phyloP scores from a whole-genome alignment of 768 basidiomycete species.

The Boletus huronensis region DNA sequence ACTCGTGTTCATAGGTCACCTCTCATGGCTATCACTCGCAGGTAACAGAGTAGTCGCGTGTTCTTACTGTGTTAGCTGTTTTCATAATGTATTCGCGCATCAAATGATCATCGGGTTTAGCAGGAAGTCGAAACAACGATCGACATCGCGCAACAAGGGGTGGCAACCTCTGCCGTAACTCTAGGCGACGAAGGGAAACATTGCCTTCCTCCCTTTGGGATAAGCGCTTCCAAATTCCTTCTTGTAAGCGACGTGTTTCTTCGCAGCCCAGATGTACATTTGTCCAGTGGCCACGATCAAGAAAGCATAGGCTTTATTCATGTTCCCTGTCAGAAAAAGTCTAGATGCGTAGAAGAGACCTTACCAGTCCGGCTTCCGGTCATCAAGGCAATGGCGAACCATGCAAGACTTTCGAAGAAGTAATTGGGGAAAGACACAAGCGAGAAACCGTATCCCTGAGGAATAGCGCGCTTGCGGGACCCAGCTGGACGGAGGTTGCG shows the following conservation, averaged over 20 bases:
- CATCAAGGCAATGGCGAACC: constrained; percentile 70
- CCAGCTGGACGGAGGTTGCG: constrained; percentile 81
- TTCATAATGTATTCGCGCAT: not conserved
- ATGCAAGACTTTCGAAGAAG: constrained; percentile 81
- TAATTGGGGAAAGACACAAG: constrained; percentile 92
- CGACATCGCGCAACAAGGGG: not conserved
- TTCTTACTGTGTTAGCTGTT: not conserved
- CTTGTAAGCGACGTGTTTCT: constrained; percentile 88
- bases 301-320: constrained; percentile 62
- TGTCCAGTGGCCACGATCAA: constrained; percentile 53
- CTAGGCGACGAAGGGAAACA: constrained; percentile 61
- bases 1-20: not conserved
- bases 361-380: constrained; percentile 72
- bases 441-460: constrained; percentile 88
- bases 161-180: too few species aligned
- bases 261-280: constrained; percentile 86
- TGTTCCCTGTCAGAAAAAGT: not conserved
- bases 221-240: constrained; percentile 92
- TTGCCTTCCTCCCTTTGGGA: constrained; percentile 67
- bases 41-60: not conserved
- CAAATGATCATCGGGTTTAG: not conserved
- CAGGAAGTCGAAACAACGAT: not conserved
- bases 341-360: constrained; percentile 25
- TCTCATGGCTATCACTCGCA: not conserved
- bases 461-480: constrained; percentile 76